A percentile compares a stretch with the other conserved stretches of the same genome.
Conservation (phyloP, 495 filamentous ascomycete genomes). For the Xanthoparmelia taractica region DNA sequence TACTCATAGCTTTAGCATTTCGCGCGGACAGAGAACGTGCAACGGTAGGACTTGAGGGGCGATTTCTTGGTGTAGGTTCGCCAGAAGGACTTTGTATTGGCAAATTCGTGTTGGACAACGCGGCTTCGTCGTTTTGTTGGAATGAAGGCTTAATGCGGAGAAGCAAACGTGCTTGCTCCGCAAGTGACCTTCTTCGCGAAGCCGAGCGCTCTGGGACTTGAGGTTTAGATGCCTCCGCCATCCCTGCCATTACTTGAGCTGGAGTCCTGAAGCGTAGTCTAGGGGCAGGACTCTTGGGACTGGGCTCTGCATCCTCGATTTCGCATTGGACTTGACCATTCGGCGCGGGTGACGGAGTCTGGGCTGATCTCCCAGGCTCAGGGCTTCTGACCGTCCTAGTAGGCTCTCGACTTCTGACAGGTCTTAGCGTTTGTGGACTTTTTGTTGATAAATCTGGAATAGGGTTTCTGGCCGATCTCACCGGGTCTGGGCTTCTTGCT, state of each 20-base stretch:
- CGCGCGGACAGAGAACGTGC: constrained; percentile 20
- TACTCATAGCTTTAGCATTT: constrained; percentile 20
- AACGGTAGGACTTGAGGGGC: constrained; percentile 17
- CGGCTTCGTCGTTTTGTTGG: constrained; percentile 10
- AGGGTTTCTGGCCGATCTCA: constrained; percentile 12
- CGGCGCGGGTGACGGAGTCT: not conserved
- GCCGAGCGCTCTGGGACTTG: constrained; percentile 15
- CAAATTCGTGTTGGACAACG: constrained; percentile 15
- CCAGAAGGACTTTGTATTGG: constrained; percentile 21
- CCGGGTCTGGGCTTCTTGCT: constrained; percentile 7
- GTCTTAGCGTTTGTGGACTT: constrained; percentile 8
- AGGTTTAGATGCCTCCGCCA: constrained; percentile 13
- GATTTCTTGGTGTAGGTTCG: constrained; percentile 10
- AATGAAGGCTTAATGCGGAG: constrained; percentile 17
- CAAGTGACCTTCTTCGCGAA: constrained; percentile 20
- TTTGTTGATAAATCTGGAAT: constrained; percentile 6
- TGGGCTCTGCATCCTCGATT: not conserved
- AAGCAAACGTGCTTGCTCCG: constrained; percentile 20
- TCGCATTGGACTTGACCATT: not conserved
- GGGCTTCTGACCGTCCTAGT: constrained; percentile 17
- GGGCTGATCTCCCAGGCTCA: not conserved
- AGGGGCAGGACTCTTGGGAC: constrained; percentile 2
- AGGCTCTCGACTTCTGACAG: constrained; percentile 16
- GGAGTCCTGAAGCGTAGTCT: constrained; percentile 11
- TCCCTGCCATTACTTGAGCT: constrained; percentile 16